Evolutionary conservation across 176 grass and related monocot species (phyloP), one percentile per base, ranked within the genome.

Genomic region (Melocanna baccifera): DNA sequence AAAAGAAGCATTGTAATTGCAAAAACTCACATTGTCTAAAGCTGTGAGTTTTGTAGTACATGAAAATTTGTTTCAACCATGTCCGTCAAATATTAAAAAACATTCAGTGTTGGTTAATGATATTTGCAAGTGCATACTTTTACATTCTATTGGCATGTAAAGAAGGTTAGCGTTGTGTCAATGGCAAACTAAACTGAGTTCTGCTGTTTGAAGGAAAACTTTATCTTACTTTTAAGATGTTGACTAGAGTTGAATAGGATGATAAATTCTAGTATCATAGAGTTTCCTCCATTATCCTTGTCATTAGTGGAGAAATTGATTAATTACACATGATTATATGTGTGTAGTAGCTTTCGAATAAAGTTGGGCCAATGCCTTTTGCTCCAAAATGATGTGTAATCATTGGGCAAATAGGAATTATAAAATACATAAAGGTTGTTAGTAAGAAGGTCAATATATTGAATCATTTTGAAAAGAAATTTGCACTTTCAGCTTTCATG

Each of bases 1-100:
- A 66, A 73, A 94, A 92, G 87, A 88, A 92, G 63, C 88, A 90
- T 15, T 94, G 92, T 78, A 94, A 94, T 78, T 94, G 92, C 85
- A 91, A 66, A 80, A 83, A 92, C 41, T 92, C 92, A 16, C 90
- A 85, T 71, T 94, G 89, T 85, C 80, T 94, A 81, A 94, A 94
- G 78, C 69, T 94, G 89, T 92, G 86, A 74, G 89, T 92, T 77
- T 15, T 58, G 41, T 83, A 45, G 26, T 40, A 58, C 68, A 57
- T 57, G 48, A n/a, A 51, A 42, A 11, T 81, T 81, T 43, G 30
- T 81, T 68, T 70, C 18, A 75, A 51, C 0, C 50, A 53, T 69
- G 41, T 8, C 6, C 6, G 18, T 81, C 53, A 75, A 61, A 48
- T 88, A 67, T 73, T 66, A 28, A 53, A 67, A 25, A 42, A 37